Base-by-base conservation (phyloP, 768 basidiomycete species). In the Kwoniella bestiolae region DNA sequence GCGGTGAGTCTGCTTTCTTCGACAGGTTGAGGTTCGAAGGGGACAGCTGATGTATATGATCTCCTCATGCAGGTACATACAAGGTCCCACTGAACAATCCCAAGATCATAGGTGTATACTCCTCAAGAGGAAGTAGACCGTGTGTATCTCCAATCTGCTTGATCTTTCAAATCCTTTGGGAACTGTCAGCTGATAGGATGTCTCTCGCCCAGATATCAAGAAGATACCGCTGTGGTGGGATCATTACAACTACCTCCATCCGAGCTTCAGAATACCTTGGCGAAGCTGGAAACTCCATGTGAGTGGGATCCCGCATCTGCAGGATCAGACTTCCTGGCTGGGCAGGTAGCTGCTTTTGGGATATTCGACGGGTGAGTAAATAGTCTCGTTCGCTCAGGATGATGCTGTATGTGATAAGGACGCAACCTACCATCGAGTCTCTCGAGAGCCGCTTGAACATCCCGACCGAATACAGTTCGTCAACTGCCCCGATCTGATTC, bases 271-370 rank as follows among this genome's bases (percentile, higher is more conserved):
- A 68, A 84, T 28, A 88, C 85, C 63, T 82, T 92, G 45, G 87
- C 89, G 74, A 87, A 87, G 68, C 29, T 60, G 7, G 65, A 80
- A 82, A 28, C 32, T 9, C 38, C 50, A 4, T 28, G 89, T 60
- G 86, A 90, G 57, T 95, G 94, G 94, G 85, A 90, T 67, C 88
- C 90, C 0, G 21, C 59, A 1, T 53, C 67, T 8, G 84, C 73
- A 6, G 74, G 70, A 3, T 56, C 84, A 1, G 84, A 87, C 34
- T 82, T 84, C 5, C 82, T 91, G 23, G 85, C 90, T 1, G 82
- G 86, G 29, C 92, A 96, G 79, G 90, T 88, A 6, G 85, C 92
- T 5, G 93, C 91, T 71, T 87, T 92, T 38, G 94, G 93, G 31
- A 89, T 96, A 62, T 96, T 93, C 78, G 94, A 96, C 64, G 94